Percentiles rank a stretch among this genome's conserved stretches.
Conservation (phyloP, 106 monocot genomes). For the Dendrobium officinale region DNA sequence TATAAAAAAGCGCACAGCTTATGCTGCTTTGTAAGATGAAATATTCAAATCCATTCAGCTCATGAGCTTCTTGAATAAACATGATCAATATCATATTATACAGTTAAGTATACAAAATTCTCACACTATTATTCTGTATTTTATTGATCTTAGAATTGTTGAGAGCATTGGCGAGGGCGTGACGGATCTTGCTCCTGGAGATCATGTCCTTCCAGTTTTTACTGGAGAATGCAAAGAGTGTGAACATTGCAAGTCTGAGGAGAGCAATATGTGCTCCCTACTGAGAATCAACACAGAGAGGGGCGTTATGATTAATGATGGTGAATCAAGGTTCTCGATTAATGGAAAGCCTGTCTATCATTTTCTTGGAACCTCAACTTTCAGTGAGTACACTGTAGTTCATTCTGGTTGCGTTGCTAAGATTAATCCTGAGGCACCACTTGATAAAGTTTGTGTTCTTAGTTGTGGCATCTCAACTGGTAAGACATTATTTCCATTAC, state of each 20-base stretch:
- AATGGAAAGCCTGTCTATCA: constrained; percentile 63
- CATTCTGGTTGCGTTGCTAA: constrained; percentile 55
- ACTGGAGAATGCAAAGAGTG: constrained; percentile 68
- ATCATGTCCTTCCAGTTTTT: constrained; percentile 68
- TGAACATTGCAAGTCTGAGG: constrained; percentile 42
- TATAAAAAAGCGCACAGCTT: no score
- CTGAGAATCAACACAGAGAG: constrained; percentile 51
- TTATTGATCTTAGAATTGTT: constrained; percentile 29
- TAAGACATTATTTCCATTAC: neutral
- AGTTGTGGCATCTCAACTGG: constrained; percentile 75
- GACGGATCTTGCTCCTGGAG: constrained; percentile 56
- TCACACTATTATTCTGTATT: no score
- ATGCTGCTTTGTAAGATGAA: no score
- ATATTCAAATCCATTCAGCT: no score
- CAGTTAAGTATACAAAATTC: no score
- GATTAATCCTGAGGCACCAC: constrained; percentile 61
- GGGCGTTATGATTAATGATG: constrained; percentile 56
- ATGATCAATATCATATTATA: neutral
- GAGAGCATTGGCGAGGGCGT: constrained; percentile 82
- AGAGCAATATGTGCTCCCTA: constrained; percentile 67
- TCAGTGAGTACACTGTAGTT: constrained; percentile 64
- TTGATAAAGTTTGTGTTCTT: constrained; percentile 61
- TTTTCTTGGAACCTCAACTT: constrained; percentile 62
- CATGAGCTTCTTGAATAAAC: neutral
- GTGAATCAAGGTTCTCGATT: constrained; percentile 49